Evolutionary conservation across 1,139 yeast genomes (phyloP), one percentile per base, ranked within the genome.

Genomic region (Wickerhamomyces sp.): DNA sequence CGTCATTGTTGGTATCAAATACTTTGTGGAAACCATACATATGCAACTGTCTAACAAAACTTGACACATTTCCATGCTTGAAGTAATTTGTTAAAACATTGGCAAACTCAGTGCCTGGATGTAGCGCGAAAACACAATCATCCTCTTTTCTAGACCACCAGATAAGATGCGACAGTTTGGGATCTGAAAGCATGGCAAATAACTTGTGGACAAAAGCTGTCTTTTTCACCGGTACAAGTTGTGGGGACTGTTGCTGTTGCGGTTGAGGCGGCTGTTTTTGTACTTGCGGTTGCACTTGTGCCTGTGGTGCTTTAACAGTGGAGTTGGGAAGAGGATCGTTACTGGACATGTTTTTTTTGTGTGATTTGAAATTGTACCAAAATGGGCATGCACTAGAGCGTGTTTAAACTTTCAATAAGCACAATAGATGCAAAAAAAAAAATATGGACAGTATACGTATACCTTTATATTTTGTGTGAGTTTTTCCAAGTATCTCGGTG

Each of bases 21-120:
- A 78, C 83, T 56, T 81, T 81, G 52, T 81, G 88, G 57, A 81
- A 81, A 9, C 88, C 88, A 52, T 81, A 81, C 88, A 81, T 81
- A 55, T 81, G 81, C 32, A 81, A 58, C 49, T 81, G 88, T 40
- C 88, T 66, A 26, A 81, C 81, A 51, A 81, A 81, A 18, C 83
- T 74, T 8, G 86, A 81, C 33, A 79, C 74, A 51, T 81, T 81
- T 38, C 78, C 83, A 60, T 85, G 94, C 55, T 85, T 85, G 61
- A 85, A 85, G 57, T 79, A 82, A 42, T 68, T 73, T 32, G 83
- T 72, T 43, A 82, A 60, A 8, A 77, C 83, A 45, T 71, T 71
- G 18, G 76, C 67, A 37, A 82, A 73, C 43, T 81, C 78, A 37
- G 77, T 78, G 46, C 78, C 82, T 3, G 91, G 89, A 40, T 68